A percentile compares a stretch with the other conserved stretches of the same genome.
Conservation (phyloP, 2,329 filamentous ascomycete species). For the Mariannaea sp. region DNA sequence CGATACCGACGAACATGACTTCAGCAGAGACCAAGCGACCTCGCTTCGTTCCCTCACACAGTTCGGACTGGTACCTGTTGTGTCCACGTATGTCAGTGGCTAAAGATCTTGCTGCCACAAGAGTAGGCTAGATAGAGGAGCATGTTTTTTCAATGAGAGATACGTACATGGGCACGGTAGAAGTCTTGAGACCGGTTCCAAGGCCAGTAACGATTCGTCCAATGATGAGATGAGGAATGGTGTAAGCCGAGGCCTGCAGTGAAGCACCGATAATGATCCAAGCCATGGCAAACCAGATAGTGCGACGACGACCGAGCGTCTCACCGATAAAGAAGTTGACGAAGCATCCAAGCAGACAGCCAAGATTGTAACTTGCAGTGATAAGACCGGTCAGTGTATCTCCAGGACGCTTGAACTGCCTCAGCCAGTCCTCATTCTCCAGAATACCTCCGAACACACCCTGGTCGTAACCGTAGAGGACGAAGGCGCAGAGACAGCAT, state of each 20-base stretch:
- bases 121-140: too few species aligned
- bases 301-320: conserved; percentile 51
- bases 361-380: conserved; percentile 43
- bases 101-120: too few species aligned
- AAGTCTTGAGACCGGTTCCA: conserved; percentile 49
- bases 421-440: conserved; percentile 49
- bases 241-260: conserved; percentile 55
- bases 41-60: conserved; percentile 53
- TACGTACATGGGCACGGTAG: conserved; percentile 43
- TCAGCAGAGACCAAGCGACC: conserved; percentile 57
- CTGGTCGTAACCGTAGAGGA: conserved; percentile 51
- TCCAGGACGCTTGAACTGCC: conserved; percentile 30
- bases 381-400: conserved; percentile 36
- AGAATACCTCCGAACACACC: conserved; percentile 53
- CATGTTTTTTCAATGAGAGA: too few species aligned
- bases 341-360: conserved; percentile 48
- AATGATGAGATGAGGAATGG: conserved; percentile 52
- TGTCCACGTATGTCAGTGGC: neutral
- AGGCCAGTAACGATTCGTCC: conserved; percentile 55
- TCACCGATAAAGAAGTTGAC: conserved; percentile 58
- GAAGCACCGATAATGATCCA: conserved; percentile 64
- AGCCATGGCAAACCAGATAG: conserved; percentile 57
- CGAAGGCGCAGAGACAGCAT: conserved; percentile 30
- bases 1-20: conserved; percentile 45
- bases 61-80: conserved; percentile 40